phyloP scores from a whole-genome alignment of 163 green algal species.

The Scenedesmus sp. region DNA sequence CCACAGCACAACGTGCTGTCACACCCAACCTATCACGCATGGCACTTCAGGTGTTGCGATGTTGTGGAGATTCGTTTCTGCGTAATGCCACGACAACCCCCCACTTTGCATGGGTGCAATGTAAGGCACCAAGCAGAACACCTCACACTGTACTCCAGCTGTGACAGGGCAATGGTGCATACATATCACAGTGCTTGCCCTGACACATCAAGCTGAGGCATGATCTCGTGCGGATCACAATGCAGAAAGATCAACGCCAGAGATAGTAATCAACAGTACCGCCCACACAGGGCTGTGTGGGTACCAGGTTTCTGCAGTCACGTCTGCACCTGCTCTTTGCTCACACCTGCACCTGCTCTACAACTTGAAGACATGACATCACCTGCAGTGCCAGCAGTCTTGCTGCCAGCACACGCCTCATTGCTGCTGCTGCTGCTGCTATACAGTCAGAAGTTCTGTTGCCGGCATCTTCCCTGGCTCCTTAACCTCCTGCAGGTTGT shows the following conservation, averaged over 20 bases:
- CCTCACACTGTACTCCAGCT: too few species aligned
- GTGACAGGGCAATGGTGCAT: not conserved
- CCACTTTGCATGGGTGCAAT: too few species aligned
- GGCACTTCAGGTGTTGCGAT: not conserved
- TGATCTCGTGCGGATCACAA: too few species aligned
- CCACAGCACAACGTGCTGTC: not conserved
- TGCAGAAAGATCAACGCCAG: too few species aligned
- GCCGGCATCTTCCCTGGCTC: not conserved
- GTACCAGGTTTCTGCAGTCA: not conserved
- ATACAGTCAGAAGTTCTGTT: not conserved
- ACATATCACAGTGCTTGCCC: not conserved
- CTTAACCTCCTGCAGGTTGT: slow-evolving; percentile 40
- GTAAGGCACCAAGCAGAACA: too few species aligned
- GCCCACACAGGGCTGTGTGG: not conserved
- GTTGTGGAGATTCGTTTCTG: too few species aligned
- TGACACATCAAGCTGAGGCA: not conserved
- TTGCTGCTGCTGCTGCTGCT: not conserved
- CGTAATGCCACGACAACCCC: too few species aligned
- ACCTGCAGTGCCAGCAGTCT: not conserved
- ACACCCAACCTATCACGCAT: not conserved
- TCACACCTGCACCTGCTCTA: not conserved
- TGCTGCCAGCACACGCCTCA: not conserved
- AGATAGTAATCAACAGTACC: too few species aligned
- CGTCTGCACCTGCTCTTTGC: not conserved
- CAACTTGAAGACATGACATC: not conserved